A percentile compares a stretch with the other conserved stretches of the same genome.
Evolutionary conservation across 108 stramenopile genomes (phyloP).

Genomic region (Skeletonema costatum): DNA sequence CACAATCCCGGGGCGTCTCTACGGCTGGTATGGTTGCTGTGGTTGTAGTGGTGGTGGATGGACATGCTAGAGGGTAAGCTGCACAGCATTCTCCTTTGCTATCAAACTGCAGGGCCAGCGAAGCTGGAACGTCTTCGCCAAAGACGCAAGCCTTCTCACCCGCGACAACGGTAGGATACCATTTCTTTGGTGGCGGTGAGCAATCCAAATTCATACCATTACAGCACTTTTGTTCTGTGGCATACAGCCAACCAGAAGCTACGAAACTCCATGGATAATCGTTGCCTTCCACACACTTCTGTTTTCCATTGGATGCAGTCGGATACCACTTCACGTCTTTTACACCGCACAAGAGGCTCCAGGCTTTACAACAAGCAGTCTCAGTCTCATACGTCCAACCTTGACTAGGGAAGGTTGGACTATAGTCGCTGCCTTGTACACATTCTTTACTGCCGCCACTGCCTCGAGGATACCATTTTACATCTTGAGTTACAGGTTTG

Average conservation of each 20-base stretch:
- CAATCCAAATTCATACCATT: background rate
- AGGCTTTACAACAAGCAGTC: background rate
- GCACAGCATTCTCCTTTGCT: background rate
- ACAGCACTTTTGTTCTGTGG: background rate
- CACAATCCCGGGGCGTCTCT: background rate
- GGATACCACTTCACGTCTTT: background rate
- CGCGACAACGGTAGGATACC: background rate
- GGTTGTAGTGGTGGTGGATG: background rate
- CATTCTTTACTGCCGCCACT: background rate
- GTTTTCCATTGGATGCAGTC: background rate
- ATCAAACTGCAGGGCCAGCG: background rate
- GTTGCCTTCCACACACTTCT: background rate
- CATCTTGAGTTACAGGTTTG: background rate
- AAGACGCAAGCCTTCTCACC: background rate
- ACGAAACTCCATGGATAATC: background rate
- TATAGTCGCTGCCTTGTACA: background rate
- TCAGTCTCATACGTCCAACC: background rate
- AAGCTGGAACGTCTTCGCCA: background rate
- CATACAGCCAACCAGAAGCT: background rate
- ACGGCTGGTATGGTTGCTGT: background rate
- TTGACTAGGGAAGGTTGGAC: background rate
- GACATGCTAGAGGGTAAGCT: background rate
- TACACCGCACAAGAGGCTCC: background rate
- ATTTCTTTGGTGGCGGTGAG: background rate
- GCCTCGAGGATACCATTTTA: background rate